Base-by-base conservation (phyloP, 1,139 yeast species). In the Blastobotrys indianensis region DNA sequence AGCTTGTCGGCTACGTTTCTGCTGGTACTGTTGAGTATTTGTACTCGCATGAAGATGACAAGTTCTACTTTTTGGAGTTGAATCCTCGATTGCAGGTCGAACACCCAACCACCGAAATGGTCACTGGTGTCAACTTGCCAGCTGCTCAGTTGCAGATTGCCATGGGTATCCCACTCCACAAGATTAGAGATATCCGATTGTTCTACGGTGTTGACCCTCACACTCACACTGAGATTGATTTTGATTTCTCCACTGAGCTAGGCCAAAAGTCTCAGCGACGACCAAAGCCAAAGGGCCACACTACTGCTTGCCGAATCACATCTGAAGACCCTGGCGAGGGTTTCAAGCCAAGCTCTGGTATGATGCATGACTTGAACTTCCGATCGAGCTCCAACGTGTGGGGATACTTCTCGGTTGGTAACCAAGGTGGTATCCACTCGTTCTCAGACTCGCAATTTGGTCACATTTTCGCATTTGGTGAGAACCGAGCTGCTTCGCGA, bases 81-180 rank as follows among this genome's bases (percentile, higher is more conserved):
- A 92, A 92, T 68, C 98, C 98, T 60, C 85, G 98, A 76, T 77
- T 92, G 65, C 98, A 92, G 75, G 98, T 92, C 54, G 98, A 92
- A 76, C 98, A 92, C 75, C 98, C 98, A 60, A 92, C 98, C 44
- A 92, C 98, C 37, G 98, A 92, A 73, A 92, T 92, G 98, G 98
- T 87, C 47, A 84, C 95, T 25, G 98, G 98, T 55, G 97, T 92
- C 46, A 92, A 92, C 65, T 76, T 92, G 65, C 98, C 98, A 34
- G 95, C 97, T 51, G 96, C 98, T 42, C 98, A 92, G 73, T 79
- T 92, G 56, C 97, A 92, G 70, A 86, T 92, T 69, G 97, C 98
- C 55, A 92, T 92, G 98, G 98, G 98, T 77, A 80, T 92, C 51
- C 97, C 98, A 56, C 80, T 92, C 78, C 94, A 92, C 67, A 79